Conservation (phyloP, 2,329 filamentous ascomycete genomes). For the Emergomyces africanus region DNA sequence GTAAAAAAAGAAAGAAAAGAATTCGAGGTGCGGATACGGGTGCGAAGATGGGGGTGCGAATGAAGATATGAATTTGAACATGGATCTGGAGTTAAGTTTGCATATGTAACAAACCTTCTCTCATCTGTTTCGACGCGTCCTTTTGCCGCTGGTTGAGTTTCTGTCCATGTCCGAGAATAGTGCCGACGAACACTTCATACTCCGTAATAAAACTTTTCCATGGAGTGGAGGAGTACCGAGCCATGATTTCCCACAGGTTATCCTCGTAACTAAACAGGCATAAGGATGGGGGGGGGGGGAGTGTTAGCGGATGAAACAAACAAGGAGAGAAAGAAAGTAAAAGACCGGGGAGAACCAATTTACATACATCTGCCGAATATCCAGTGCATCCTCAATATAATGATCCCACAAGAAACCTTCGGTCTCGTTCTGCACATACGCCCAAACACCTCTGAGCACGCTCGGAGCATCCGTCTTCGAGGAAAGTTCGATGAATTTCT, state of each 20-base stretch:
- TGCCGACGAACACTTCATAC: conserved; percentile 11
- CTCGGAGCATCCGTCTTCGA: background rate
- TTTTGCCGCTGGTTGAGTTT: conserved; percentile 14
- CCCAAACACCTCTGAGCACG: conserved; percentile 16
- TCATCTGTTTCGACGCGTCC: conserved; percentile 15
- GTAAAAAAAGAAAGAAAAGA: no score
- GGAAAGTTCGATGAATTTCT: conserved; percentile 16
- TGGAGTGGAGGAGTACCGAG: conserved; percentile 11
- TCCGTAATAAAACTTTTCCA: conserved; percentile 13
- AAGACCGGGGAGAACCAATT: background rate
- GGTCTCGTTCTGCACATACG: conserved; percentile 12
- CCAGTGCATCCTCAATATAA: conserved; percentile 7
- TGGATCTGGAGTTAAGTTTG: background rate
- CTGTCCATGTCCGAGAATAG: conserved; percentile 13
- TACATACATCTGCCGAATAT: conserved; percentile 15
- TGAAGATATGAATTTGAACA: background rate
- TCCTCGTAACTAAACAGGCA: conserved; percentile 7
- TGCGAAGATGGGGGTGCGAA: no score
- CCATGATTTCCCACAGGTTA: conserved; percentile 14
- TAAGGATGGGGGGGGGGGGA: background rate
- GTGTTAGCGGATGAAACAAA: background rate
- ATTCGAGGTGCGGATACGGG: background rate
- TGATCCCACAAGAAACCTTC: conserved; percentile 16
- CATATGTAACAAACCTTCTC: conserved; percentile 9
- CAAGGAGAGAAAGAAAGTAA: background rate